A percentile compares a stretch with the other conserved stretches of the same genome.
Evolutionary conservation across 2,329 filamentous ascomycete species (phyloP).

Genomic region (Diplodia mutila): DNA sequence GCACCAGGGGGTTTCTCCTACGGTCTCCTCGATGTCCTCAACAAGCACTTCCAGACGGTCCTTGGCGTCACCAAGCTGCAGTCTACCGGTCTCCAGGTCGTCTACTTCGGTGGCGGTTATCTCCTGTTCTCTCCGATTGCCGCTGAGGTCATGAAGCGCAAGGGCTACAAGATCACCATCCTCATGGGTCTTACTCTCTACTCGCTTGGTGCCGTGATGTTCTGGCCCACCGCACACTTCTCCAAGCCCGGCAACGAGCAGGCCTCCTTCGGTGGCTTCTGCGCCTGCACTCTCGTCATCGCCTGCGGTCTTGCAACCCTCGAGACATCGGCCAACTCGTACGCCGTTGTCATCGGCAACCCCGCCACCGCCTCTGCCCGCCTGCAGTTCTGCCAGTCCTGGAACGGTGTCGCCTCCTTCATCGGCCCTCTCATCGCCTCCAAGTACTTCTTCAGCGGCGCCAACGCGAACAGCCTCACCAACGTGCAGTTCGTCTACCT

Average conservation of each 20-base stretch:
- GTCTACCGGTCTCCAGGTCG: constrained; percentile 49
- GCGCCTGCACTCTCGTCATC: constrained; percentile 44
- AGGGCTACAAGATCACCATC: constrained; percentile 52
- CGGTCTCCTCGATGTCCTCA: constrained; percentile 65
- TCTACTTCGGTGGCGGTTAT: constrained; percentile 50
- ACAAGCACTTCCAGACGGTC: constrained; percentile 79
- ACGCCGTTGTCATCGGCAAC: constrained; percentile 45
- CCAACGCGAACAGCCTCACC: constrained; percentile 21
- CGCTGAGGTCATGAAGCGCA: constrained; percentile 48
- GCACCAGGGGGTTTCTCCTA: constrained; percentile 15
- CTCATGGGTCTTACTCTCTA: constrained; percentile 45
- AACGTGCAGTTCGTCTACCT: constrained; percentile 43
- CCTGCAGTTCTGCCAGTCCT: constrained; percentile 46
- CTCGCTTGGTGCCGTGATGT: constrained; percentile 44
- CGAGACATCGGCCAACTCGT: constrained; percentile 45
- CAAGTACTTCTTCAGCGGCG: constrained; percentile 25
- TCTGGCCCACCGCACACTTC: constrained; percentile 46
- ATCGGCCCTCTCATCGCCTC: constrained; percentile 40
- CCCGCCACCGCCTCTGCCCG: constrained; percentile 42
- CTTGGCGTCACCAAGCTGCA: constrained; percentile 56
- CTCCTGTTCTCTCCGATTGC: constrained; percentile 48
- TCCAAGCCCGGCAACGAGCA: constrained; percentile 33
- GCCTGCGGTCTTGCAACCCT: constrained; percentile 46
- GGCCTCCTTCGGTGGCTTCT: constrained; percentile 44
- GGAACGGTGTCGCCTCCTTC: constrained; percentile 46